Base-by-base conservation (phyloP, 306 rosid species). In the Vachellia pachyceras region DNA sequence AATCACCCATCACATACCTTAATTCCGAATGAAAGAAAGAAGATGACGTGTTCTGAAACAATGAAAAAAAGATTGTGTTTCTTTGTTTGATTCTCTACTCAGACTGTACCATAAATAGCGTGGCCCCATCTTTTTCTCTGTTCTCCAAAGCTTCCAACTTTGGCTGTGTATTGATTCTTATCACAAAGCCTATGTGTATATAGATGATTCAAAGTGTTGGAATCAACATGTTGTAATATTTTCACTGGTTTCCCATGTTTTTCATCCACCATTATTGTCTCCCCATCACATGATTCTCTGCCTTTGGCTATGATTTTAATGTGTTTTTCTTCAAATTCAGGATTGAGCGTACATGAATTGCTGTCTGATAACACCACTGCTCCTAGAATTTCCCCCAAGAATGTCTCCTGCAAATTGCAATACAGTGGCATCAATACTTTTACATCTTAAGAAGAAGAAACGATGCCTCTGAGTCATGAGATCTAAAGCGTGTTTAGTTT, bases 311-410 rank as follows among this genome's bases (percentile, higher is more conserved):
- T 75, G 7, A 93, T 82, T 78, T 80, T 89, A 64, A 93, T 76
- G 11, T 76, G 69, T 47, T 89, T 82, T 37, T 82, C 80, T 73
- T 81, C 85, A 82, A 88, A 83, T 41, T 72, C 75, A 68, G 88
- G 80, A 46, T 81, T 22, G 45, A 92, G 82, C 74, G 49, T 66
- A 75, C 44, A 50, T 57, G 80, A 83, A 72, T 55, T 20, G 35
- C 67, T 86, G 50, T 90, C 86, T 50, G 81, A 83, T 73, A 91
- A 33, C 11, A 87, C 58, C 40, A 90, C 90, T 20, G 96, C 88
- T 9, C 99, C 99, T n/a, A 95, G 81, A 57, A 91, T 77, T 82
- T 95, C 98, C 35, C 96, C 97, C 75, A 88, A 80, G 86, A 95
- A 95, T 75, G 81, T 88, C 46, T 64, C 94, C 99, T 93, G 85